Evolutionary conservation across 108 stramenopile genomes (phyloP).

Genomic region (Thalassiosira profunda): DNA sequence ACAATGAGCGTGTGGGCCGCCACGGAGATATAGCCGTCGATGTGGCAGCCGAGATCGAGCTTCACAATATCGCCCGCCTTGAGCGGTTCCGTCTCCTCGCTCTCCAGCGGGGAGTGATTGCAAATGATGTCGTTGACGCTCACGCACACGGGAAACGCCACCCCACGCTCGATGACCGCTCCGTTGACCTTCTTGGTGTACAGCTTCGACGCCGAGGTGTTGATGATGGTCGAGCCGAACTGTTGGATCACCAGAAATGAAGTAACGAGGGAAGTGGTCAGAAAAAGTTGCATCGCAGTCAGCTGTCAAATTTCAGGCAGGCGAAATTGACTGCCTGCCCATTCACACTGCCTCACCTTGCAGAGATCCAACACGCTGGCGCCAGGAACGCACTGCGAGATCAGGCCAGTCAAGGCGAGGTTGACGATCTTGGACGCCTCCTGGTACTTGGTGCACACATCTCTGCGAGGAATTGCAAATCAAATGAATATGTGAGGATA

Average conservation of each 20-base stretch:
- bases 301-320: no score
- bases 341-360: conserved; percentile 40
- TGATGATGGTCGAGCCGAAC: conserved; percentile 85
- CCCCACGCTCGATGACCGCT: conserved; percentile 89
- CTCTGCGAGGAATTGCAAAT: no score
- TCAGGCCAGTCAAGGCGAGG: conserved; percentile 88
- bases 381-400: conserved; percentile 91
- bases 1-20: conserved; percentile 98
- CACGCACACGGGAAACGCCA: conserved; percentile 99
- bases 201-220: conserved; percentile 63
- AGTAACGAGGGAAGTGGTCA: not conserved
- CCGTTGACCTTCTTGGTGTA: conserved; percentile 94
- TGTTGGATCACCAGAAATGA: conserved; percentile 12
- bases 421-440: conserved; percentile 99
- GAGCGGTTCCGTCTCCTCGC: conserved; percentile 86
- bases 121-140: conserved; percentile 99
- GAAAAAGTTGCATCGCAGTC: not conserved
- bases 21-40: conserved; percentile 99
- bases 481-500: no score
- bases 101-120: conserved; percentile 95
- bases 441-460: conserved; percentile 99
- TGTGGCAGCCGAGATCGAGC: conserved; percentile 99
- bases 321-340: no score
- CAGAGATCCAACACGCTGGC: conserved; percentile 94
- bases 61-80: conserved; percentile 98